Evolutionary conservation across 805 yeast genomes (phyloP).

Genomic region (Zygoascus ofunaensis): DNA sequence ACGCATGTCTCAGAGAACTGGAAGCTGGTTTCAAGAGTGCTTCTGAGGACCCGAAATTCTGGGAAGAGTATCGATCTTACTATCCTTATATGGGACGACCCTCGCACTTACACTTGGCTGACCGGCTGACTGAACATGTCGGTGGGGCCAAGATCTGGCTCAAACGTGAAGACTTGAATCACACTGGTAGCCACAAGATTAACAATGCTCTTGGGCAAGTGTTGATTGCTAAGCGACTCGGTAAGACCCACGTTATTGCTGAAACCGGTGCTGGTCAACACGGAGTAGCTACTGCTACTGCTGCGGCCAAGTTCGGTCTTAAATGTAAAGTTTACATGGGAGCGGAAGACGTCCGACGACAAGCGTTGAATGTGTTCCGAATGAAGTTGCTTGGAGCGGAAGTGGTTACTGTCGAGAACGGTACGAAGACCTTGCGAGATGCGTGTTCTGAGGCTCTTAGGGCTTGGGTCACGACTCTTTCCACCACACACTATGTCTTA

Average conservation of each 20-base stretch:
- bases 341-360: constrained; percentile 97
- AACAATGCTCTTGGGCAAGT: constrained; percentile 41
- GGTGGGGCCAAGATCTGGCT: constrained; percentile 98
- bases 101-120: constrained; percentile 83
- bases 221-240: constrained; percentile 36
- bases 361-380: constrained; percentile 95
- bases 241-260: constrained; percentile 38
- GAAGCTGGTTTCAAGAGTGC: constrained; percentile 84
- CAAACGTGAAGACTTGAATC: constrained; percentile 80
- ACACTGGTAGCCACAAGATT: constrained; percentile 41
- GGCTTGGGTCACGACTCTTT: constrained; percentile 83
- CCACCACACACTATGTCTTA: constrained; percentile 85
- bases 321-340: constrained; percentile 97
- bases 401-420: constrained; percentile 86
- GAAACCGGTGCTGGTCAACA: constrained; percentile 47
- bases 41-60: constrained; percentile 79
- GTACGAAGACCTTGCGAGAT: constrained; percentile 93
- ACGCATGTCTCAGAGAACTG: constrained; percentile 81
- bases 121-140: constrained; percentile 75
- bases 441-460: constrained; percentile 97
- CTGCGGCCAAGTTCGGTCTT: constrained; percentile 59
- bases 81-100: constrained; percentile 97
- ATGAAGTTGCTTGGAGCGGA: constrained; percentile 95
- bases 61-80: constrained; percentile 81
- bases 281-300: constrained; percentile 45